These are phyloP conservation scores for Ascochyta fabae DNA, from an alignment of 2,329 filamentous ascomycete genomes.

Conservation along the genomic window DNA sequence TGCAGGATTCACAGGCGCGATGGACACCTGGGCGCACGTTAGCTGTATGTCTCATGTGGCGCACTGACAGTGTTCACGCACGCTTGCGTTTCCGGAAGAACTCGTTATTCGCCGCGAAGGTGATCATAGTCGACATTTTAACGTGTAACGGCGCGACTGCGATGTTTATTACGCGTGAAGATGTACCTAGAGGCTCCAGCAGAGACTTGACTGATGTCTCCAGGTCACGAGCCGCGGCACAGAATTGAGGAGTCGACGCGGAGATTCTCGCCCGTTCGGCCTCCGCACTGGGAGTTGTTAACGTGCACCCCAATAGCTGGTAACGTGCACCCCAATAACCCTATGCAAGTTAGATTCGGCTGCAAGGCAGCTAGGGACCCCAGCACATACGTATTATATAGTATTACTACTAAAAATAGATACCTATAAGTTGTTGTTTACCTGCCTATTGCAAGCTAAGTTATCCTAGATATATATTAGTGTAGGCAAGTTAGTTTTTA, in stretches of 20 bases:
- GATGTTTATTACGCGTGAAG: conserved; percentile 11
- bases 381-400: no score
- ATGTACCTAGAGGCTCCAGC: conserved; percentile 19
- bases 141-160: conserved; percentile 14
- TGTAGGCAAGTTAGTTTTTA: no score
- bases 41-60: conserved; percentile 28
- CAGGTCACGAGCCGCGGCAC: conserved; percentile 30
- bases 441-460: no score
- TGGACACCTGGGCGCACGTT: conserved; percentile 45
- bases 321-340: no score
- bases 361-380: no score
- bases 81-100: conserved; percentile 54
- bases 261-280: conserved; percentile 11
- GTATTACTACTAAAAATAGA: no score
- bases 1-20: conserved; percentile 53
- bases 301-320: no score
- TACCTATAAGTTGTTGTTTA: no score
- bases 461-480: no score
- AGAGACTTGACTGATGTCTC: conserved; percentile 24
- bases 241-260: conserved; percentile 20
- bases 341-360: no score
- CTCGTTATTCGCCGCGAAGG: conserved; percentile 54
- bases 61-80: conserved; percentile 30
- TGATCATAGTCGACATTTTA: conserved; percentile 52
- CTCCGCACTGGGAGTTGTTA: conserved; percentile 2